Base-by-base conservation (phyloP, 192 early-diverging fungal species). In the Entomortierella lignicola region DNA sequence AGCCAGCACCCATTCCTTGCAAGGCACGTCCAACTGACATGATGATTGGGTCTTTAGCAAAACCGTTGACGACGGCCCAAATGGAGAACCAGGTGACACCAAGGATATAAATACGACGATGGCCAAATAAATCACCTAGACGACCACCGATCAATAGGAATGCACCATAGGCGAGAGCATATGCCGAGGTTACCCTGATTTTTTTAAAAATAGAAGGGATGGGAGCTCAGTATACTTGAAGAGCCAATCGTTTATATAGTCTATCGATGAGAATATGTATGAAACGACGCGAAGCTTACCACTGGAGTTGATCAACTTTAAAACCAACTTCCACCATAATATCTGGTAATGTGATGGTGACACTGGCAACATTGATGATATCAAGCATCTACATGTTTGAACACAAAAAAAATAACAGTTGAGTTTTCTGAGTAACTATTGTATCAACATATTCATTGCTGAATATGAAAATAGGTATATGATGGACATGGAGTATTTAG, bases 121-220 rank as follows among this genome's bases (percentile, higher is more conserved):
- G 71, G 26, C 80, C 80, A 62, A 69, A 81, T 0, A 81, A 55
- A 50, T 81, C 80, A 12, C 80, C 80, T 12, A 81, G 44, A 39
- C 71, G 71, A 43, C 80, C 80, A 0, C 71, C 80, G n/a, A 69
- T 44, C 0, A 81, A 30, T 2, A 81, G 61, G 53, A 81, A 81
- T 1, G 80, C 80, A 34, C 66, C 80, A 44, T 73, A 81, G 4
- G 80, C 71, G 10, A 80, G n/a, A 0, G 77, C 70, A 34, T 74
- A 74, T 11, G 82, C 69, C 2, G 82, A 79, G 4, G 68, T 44
- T 0, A 74, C 61, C 71, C 77, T 72, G 13, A 21, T 12, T 12
- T 8, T 17, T 8, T 17, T 12, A 44, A 17, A 44, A 17, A 12
- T 44, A 17, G 8, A 17, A 12, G 17, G 50, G 42, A 4, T 44